A percentile compares a stretch with the other conserved stretches of the same genome.
Evolutionary conservation across 305 asterid genomes (phyloP).

Genomic region (Fraxinus nigra): DNA sequence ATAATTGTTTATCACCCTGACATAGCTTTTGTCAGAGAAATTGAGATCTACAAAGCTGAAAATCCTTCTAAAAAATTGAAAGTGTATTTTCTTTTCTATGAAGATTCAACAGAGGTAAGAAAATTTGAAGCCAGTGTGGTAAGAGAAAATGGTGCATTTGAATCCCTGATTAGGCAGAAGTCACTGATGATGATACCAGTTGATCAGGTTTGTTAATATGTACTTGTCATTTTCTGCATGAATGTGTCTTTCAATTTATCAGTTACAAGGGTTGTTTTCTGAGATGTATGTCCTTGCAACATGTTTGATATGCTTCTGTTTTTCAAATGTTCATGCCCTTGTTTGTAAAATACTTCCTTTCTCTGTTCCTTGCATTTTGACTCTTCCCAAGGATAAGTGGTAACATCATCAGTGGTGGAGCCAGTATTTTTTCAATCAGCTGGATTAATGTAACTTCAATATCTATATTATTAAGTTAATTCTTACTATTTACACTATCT

Average conservation of each 20-base stretch:
- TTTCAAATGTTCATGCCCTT: slow-evolving; percentile 5
- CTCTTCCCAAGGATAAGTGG: not conserved
- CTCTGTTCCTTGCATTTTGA: slow-evolving; percentile 5
- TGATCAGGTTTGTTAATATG: slow-evolving; percentile 57
- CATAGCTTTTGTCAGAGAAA: slow-evolving; percentile 84
- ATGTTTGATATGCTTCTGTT: slow-evolving; percentile 14
- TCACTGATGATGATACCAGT: slow-evolving; percentile 90
- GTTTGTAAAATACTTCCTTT: slow-evolving; percentile 6
- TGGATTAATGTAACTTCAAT: not conserved
- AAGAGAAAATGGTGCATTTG: slow-evolving; percentile 95
- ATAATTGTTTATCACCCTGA: slow-evolving; percentile 90
- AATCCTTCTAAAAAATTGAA: slow-evolving; percentile 64
- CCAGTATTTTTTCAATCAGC: not conserved
- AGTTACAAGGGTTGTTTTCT: not conserved
- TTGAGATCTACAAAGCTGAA: slow-evolving; percentile 87
- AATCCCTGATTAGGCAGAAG: slow-evolving; percentile 90
- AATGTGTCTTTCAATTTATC: slow-evolving; percentile 13
- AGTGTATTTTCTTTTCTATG: slow-evolving; percentile 89
- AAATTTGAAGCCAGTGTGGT: slow-evolving; percentile 90
- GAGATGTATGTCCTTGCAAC: slow-evolving; percentile 5
- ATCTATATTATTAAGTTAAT: not conserved
- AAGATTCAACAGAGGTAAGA: slow-evolving; percentile 88
- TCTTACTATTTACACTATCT: not conserved
- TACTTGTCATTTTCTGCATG: slow-evolving; percentile 19
- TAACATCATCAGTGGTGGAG: not conserved